Conservation (phyloP, 1,284 basidiomycete genomes). For the Apiotrichum laibachii region DNA sequence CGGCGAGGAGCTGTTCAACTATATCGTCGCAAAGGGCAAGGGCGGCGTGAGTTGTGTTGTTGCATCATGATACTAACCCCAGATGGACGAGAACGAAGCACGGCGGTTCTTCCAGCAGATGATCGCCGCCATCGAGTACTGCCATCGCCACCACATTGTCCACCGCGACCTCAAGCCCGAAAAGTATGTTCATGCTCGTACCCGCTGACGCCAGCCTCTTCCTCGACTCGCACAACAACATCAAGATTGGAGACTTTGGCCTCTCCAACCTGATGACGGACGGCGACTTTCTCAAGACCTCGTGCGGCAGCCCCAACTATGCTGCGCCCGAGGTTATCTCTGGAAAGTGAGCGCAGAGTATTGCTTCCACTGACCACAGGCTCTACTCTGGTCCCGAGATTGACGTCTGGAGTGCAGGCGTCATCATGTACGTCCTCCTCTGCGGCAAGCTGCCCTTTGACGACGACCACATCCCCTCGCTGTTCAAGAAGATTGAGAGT, state of each 20-base stretch:
- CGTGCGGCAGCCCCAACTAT: conserved; percentile 93
- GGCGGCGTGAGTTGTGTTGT: conserved; percentile 38
- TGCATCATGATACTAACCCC: conserved; percentile 19
- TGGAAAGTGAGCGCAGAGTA: conserved; percentile 59
- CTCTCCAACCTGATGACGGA: conserved; percentile 90
- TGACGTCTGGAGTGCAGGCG: conserved; percentile 95
- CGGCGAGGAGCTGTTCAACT: conserved; percentile 91
- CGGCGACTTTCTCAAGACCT: conserved; percentile 90
- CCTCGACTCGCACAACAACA: conserved; percentile 56
- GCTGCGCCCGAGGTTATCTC: conserved; percentile 93
- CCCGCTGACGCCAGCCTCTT: conserved; percentile 47
- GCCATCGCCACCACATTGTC: conserved; percentile 88
- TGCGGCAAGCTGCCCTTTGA: conserved; percentile 90
- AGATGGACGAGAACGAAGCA: conserved; percentile 79
- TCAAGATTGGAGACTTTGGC: conserved; percentile 96
- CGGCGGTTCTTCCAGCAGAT: conserved; percentile 94
- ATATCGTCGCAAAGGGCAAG: conserved; percentile 79
- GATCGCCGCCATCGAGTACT: conserved; percentile 92
- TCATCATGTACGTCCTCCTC: conserved; percentile 93
- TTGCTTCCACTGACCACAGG: conserved; percentile 29
- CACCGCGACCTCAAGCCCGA: conserved; percentile 95
- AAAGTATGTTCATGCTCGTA: conserved; percentile 56
- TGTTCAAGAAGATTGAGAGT: conserved; percentile 93
- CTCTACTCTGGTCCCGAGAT: conserved; percentile 93
- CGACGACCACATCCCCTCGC: conserved; percentile 84